These are phyloP conservation scores for Colletotrichum sp. DNA, from an alignment of 2,329 filamentous ascomycete species.

Conservation along the genomic window DNA sequence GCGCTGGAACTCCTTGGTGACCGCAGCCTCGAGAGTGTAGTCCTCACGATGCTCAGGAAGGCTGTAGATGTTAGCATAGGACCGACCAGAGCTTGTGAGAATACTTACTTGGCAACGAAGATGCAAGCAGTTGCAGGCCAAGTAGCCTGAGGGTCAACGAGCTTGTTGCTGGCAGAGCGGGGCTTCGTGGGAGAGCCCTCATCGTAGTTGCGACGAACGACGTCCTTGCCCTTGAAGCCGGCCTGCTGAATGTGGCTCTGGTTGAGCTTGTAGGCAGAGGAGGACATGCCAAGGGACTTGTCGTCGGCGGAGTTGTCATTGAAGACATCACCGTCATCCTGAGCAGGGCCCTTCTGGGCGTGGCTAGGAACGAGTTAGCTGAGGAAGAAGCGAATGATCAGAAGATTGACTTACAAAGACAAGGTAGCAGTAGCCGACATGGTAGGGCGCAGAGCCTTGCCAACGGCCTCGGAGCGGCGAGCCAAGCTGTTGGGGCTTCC, in stretches of 20 bases:
- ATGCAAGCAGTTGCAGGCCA: conserved; percentile 63
- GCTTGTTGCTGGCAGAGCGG: neutral
- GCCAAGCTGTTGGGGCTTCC: conserved; percentile 2
- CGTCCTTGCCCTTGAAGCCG: neutral
- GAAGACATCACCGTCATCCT: conserved; percentile 8
- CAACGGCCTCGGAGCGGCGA: neutral
- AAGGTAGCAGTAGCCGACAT: conserved; percentile 8
- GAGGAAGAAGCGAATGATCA: neutral
- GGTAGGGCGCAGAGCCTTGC: conserved; percentile 9
- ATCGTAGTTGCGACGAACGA: neutral
- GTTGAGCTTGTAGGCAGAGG: neutral
- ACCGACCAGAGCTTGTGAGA: neutral
- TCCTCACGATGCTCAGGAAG: conserved; percentile 57
- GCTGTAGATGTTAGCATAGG: conserved; percentile 37
- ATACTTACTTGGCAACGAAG: conserved; percentile 69
- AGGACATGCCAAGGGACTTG: neutral
- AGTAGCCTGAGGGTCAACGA: conserved; percentile 53
- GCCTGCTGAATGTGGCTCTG: conserved; percentile 2
- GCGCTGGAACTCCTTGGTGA: conserved; percentile 56
- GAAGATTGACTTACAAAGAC: neutral
- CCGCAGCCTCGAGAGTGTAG: conserved; percentile 53
- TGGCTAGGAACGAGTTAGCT: neutral
- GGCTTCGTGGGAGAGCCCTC: conserved; percentile 9
- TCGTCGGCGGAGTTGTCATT: neutral
- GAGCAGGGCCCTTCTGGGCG: neutral